These are phyloP conservation scores for Trametes cingulata DNA, from an alignment of 768 basidiomycete species.

Conservation along the genomic window DNA sequence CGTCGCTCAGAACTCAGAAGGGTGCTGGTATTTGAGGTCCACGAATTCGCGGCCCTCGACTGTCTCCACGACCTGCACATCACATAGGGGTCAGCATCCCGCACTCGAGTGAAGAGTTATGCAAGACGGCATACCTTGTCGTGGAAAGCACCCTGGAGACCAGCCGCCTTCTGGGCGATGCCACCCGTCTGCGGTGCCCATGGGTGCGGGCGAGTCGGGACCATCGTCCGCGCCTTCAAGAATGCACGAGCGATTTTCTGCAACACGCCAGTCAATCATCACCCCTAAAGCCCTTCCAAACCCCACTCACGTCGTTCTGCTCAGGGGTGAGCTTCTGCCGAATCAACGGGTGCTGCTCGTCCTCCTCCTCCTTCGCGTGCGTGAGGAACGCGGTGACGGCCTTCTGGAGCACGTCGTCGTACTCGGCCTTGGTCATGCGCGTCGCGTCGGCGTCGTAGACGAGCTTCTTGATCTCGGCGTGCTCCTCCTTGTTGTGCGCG, in stretches of 20 bases:
- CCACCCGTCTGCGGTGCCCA: constrained; percentile 27
- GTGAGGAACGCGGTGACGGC: constrained; percentile 21
- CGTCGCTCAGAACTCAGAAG: constrained; percentile 10
- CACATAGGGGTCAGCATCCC: neutral
- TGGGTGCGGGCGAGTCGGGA: constrained; percentile 25
- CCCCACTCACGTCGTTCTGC: constrained; percentile 25
- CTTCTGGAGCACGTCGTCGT: constrained; percentile 19
- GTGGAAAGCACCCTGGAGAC: constrained; percentile 16
- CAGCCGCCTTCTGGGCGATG: constrained; percentile 26
- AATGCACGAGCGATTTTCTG: constrained; percentile 24
- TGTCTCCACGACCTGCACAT: constrained; percentile 20
- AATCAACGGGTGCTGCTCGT: constrained; percentile 19
- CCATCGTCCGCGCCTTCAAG: constrained; percentile 25
- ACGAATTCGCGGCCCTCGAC: constrained; percentile 23
- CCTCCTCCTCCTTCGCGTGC: constrained; percentile 27
- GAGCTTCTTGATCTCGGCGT: constrained; percentile 23
- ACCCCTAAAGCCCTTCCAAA: neutral
- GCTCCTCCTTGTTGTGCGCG: constrained; percentile 27
- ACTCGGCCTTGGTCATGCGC: constrained; percentile 10
- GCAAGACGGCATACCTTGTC: constrained; percentile 17
- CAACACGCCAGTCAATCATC: neutral
- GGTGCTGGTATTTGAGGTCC: constrained; percentile 22
- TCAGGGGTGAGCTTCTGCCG: constrained; percentile 15
- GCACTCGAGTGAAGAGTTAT: neutral
- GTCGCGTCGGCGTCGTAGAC: constrained; percentile 23